These are phyloP conservation scores for Rhododendron mucronatum DNA, from an alignment of 148 eudicot species.

Conservation along the genomic window DNA sequence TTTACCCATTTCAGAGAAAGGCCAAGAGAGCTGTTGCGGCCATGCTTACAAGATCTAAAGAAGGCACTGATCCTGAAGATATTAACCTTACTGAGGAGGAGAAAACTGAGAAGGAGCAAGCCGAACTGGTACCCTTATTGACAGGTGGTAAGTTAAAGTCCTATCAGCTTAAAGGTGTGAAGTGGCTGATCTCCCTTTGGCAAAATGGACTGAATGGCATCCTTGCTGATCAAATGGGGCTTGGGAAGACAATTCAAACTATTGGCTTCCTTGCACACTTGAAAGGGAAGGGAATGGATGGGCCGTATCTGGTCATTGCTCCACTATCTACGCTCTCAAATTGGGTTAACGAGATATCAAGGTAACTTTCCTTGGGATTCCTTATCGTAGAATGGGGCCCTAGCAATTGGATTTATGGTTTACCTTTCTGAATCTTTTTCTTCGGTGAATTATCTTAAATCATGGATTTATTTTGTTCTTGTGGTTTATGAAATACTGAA, in stretches of 20 bases:
- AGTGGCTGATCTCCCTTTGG: constrained; percentile 96
- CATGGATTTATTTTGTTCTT: background rate
- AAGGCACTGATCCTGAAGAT: constrained; percentile 59
- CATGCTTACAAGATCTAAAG: constrained; percentile 79
- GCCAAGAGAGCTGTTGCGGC: constrained; percentile 98
- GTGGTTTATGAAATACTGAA: background rate
- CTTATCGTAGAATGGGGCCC: background rate
- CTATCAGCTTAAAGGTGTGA: constrained; percentile 89
- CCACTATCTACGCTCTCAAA: constrained; percentile 95
- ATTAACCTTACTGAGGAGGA: constrained; percentile 66
- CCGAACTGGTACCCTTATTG: constrained; percentile 73
- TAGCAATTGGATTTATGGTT: background rate
- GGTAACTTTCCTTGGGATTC: constrained; percentile 28
- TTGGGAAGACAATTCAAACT: constrained; percentile 97
- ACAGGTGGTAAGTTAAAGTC: constrained; percentile 91
- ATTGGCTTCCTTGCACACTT: constrained; percentile 88
- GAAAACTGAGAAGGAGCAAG: constrained; percentile 70
- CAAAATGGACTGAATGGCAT: constrained; percentile 97
- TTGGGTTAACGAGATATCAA: constrained; percentile 79
- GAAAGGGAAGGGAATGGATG: constrained; percentile 89
- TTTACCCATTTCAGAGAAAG: constrained; percentile 42
- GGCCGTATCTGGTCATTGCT: constrained; percentile 93
- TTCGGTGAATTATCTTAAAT: background rate
- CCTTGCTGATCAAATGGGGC: constrained; percentile 99
- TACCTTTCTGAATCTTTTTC: background rate